A percentile compares a stretch with the other conserved stretches of the same genome.
These are phyloP conservation scores for Meira miltonrushii DNA, from an alignment of 1,284 basidiomycete genomes.

Conservation along the genomic window DNA sequence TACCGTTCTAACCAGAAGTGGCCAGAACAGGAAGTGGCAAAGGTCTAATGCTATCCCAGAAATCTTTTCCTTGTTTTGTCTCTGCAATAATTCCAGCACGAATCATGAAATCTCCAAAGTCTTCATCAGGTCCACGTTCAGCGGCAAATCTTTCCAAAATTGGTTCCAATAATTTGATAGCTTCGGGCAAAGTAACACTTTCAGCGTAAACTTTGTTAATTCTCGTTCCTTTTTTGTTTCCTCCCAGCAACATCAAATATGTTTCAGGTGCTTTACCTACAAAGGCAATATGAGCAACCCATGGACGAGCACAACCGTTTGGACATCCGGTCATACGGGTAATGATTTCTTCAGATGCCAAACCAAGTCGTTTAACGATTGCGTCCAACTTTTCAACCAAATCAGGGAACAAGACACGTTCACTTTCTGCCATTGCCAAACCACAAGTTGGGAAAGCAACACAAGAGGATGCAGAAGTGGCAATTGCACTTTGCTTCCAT, in stretches of 20 bases:
- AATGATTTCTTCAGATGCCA: constrained; percentile 86
- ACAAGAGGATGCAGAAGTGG: constrained; percentile 66
- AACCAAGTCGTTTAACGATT: constrained; percentile 85
- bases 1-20: background rate
- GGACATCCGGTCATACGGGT: constrained; percentile 75
- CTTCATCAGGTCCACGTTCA: constrained; percentile 82
- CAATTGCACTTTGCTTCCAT: constrained; percentile 70
- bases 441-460: constrained; percentile 95
- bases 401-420: constrained; percentile 79
- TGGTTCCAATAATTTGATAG: constrained; percentile 76
- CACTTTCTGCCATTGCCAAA: constrained; percentile 91
- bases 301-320: constrained; percentile 63
- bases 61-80: constrained; percentile 37
- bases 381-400: constrained; percentile 92
- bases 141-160: constrained; percentile 92
- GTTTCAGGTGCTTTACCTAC: constrained; percentile 91
- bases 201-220: constrained; percentile 89
- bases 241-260: constrained; percentile 92
- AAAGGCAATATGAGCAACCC: constrained; percentile 89
- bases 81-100: constrained; percentile 46
- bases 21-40: constrained; percentile 6
- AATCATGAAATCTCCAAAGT: constrained; percentile 92
- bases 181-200: constrained; percentile 87
- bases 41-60: constrained; percentile 23
- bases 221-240: constrained; percentile 85